Conservation (phyloP, 1,139 yeast genomes). For the Candida mesenterica region DNA sequence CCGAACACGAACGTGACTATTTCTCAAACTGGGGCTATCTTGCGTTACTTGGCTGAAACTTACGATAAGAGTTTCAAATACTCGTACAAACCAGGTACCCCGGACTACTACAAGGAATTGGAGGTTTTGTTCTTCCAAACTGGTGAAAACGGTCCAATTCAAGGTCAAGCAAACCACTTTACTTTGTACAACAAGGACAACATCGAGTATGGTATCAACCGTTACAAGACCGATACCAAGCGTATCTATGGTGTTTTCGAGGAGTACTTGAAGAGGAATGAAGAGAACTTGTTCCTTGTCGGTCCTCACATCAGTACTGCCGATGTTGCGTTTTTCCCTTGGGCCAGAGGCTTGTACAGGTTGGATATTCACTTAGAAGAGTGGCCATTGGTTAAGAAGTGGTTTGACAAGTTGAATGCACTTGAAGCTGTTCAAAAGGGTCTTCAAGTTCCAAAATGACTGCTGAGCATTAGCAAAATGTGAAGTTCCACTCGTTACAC, state of each 20-base stretch:
- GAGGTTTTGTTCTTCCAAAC: conserved; percentile 56
- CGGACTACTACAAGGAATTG: conserved; percentile 47
- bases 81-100: conserved; percentile 44
- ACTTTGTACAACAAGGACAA: conserved; percentile 41
- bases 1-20: conserved; percentile 40
- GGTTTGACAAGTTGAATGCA: conserved; percentile 38
- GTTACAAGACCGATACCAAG: conserved; percentile 51
- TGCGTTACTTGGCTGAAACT: conserved; percentile 54
- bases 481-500: too few species aligned
- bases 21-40: conserved; percentile 59
- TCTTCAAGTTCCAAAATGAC: too few species aligned
- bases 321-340: conserved; percentile 51
- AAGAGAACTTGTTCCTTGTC: conserved; percentile 48
- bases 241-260: conserved; percentile 56
- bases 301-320: conserved; percentile 56
- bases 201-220: conserved; percentile 48
- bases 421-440: conserved; percentile 41
- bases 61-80: conserved; percentile 53
- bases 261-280: conserved; percentile 36
- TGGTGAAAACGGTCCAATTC: conserved; percentile 61
- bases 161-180: conserved; percentile 57
- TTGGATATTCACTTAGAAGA: conserved; percentile 36
- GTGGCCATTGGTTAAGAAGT: conserved; percentile 42
- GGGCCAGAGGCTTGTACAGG: conserved; percentile 23
- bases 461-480: too few species aligned